phyloP scores from a whole-genome alignment of 2,329 filamentous ascomycete genomes.

The Orbilia javanica region DNA sequence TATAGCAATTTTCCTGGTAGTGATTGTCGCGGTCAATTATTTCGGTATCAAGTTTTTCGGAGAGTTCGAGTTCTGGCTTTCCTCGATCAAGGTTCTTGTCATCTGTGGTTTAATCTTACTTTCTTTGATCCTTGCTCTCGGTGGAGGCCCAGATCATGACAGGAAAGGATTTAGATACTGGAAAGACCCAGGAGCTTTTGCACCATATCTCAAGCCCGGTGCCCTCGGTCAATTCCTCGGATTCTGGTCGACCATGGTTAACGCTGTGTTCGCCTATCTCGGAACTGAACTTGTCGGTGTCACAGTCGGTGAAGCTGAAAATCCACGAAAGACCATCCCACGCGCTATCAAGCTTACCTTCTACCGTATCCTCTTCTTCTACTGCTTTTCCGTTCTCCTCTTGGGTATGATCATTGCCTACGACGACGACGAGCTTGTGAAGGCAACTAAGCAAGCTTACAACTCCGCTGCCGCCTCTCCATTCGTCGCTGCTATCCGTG shows the following conservation, averaged over 20 bases:
- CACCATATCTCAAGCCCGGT: slow-evolving; percentile 67
- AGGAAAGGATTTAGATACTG: slow-evolving; percentile 76
- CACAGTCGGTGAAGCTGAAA: slow-evolving; percentile 82
- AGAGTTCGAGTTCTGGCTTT: slow-evolving; percentile 74
- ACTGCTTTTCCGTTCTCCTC: slow-evolving; percentile 78
- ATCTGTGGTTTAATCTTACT: slow-evolving; percentile 77
- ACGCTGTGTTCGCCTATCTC: slow-evolving; percentile 82
- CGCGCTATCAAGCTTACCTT: slow-evolving; percentile 84
- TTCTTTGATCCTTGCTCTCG: slow-evolving; percentile 74
- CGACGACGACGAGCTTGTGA: slow-evolving; percentile 72
- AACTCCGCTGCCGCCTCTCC: slow-evolving; percentile 74
- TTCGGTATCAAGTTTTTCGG: slow-evolving; percentile 78
- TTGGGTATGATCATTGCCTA: slow-evolving; percentile 83
- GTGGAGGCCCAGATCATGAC: slow-evolving; percentile 75
- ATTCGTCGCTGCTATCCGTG: slow-evolving; percentile 79
- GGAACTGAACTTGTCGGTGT: slow-evolving; percentile 83
- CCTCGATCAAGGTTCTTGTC: slow-evolving; percentile 76
- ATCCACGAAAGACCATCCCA: slow-evolving; percentile 81
- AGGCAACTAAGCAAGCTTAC: slow-evolving; percentile 69
- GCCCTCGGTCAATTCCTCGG: slow-evolving; percentile 69
- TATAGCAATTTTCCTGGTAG: slow-evolving; percentile 77
- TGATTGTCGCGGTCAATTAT: slow-evolving; percentile 76
- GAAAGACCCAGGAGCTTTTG: slow-evolving; percentile 74
- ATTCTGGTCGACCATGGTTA: slow-evolving; percentile 79
- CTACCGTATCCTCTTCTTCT: slow-evolving; percentile 85